Conservation (phyloP, 2,329 filamentous ascomycete genomes). For the Eurotiales sp. region DNA sequence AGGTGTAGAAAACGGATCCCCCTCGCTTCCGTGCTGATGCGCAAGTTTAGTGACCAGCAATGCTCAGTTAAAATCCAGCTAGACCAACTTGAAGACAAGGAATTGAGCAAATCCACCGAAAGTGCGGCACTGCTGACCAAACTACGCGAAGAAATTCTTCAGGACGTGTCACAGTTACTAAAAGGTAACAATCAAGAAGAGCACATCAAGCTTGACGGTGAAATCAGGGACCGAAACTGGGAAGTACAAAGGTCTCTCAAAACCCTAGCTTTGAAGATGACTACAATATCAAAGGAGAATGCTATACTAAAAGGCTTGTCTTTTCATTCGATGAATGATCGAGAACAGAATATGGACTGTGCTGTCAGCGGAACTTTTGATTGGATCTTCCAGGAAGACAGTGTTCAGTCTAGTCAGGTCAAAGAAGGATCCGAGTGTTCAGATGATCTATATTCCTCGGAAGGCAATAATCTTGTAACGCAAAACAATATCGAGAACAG, state of each 20-base stretch:
- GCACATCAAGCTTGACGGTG: neutral
- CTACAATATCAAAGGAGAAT: slow-evolving; percentile 11
- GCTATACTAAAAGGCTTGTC: slow-evolving; percentile 12
- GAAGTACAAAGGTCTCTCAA: neutral
- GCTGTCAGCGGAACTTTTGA: slow-evolving; percentile 19
- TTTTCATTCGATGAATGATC: slow-evolving; percentile 18
- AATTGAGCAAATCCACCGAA: neutral
- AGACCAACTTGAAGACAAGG: neutral
- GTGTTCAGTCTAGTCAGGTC: too few relatives aligned
- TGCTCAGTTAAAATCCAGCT: slow-evolving; percentile 1
- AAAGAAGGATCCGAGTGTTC: too few relatives aligned
- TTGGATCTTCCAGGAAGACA: too few relatives aligned
- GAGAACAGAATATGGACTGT: slow-evolving; percentile 16
- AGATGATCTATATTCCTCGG: too few relatives aligned
- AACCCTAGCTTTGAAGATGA: neutral
- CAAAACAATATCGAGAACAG: too few relatives aligned
- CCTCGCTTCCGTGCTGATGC: neutral
- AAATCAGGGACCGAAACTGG: too few relatives aligned
- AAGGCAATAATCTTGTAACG: too few relatives aligned
- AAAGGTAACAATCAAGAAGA: neutral
- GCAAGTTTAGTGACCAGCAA: slow-evolving; percentile 8
- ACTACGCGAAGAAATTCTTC: neutral
- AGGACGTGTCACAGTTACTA: neutral
- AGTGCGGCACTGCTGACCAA: neutral
- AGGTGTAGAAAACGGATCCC: neutral